A percentile compares a stretch with the other conserved stretches of the same genome.
Evolutionary conservation across 2,329 filamentous ascomycete species (phyloP).

Genomic region (Drechslerella dactyloides): DNA sequence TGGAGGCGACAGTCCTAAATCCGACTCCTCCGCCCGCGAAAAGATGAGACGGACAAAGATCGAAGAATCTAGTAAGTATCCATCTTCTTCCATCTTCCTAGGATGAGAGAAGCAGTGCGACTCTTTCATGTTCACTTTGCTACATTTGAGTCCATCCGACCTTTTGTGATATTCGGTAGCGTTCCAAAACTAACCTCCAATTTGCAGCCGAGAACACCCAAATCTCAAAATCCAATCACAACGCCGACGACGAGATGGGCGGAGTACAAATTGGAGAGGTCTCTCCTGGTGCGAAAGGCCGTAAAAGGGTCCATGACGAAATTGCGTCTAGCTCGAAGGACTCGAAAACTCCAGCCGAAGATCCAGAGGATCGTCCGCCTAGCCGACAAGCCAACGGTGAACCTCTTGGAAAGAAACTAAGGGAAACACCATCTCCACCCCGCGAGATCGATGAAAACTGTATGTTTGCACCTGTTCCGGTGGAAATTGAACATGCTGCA

Average conservation of each 20-base stretch:
- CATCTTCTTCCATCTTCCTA: background rate
- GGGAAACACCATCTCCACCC: constrained; percentile 37
- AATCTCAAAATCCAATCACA: constrained; percentile 13
- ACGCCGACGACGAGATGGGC: constrained; percentile 32
- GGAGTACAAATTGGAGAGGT: constrained; percentile 35
- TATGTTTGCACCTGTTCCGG: constrained; percentile 34
- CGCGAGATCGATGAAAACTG: constrained; percentile 33
- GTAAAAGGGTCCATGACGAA: constrained; percentile 44
- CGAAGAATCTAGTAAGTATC: constrained; percentile 39
- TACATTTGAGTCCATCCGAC: background rate
- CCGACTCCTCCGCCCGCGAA: constrained; percentile 43
- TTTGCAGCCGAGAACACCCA: background rate
- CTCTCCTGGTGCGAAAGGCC: constrained; percentile 39
- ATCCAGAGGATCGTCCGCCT: constrained; percentile 34
- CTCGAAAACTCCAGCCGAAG: constrained; percentile 15
- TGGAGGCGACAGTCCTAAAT: constrained; percentile 41
- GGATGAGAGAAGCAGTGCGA: too few species aligned
- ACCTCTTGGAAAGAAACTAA: constrained; percentile 39
- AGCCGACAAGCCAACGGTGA: constrained; percentile 43
- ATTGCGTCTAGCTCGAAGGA: constrained; percentile 34
- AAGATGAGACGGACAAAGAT: constrained; percentile 48
- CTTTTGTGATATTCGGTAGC: background rate
- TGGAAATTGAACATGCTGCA: constrained; percentile 11
- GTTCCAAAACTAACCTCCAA: background rate
- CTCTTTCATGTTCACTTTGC: too few species aligned